phyloP scores from a whole-genome alignment of 1,284 basidiomycete species.

The Sporisorium graminicola region DNA sequence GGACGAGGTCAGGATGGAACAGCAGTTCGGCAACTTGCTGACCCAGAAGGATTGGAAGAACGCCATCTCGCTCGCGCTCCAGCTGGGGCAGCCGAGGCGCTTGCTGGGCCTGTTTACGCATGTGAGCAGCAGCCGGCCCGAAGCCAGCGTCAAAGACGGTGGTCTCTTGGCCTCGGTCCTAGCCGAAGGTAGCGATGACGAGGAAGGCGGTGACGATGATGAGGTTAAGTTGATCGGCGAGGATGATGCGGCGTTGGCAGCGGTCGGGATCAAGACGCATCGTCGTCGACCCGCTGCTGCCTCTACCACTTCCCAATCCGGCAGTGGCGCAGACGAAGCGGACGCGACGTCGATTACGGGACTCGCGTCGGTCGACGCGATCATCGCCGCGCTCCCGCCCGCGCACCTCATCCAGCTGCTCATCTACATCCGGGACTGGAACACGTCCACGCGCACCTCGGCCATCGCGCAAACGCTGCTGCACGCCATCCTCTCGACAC shows the following conservation, averaged over 20 bases:
- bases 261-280: not conserved
- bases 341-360: slow-evolving; percentile 58
- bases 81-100: slow-evolving; percentile 91
- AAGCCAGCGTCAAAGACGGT: not conserved
- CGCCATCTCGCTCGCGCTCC: slow-evolving; percentile 89
- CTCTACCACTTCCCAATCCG: not conserved
- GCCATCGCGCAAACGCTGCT: slow-evolving; percentile 87
- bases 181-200: slow-evolving; percentile 12
- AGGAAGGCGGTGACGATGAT: slow-evolving; percentile 3
- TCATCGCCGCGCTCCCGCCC: slow-evolving; percentile 79
- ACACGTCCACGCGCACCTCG: slow-evolving; percentile 87
- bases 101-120: slow-evolving; percentile 81
- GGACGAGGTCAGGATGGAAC: slow-evolving; percentile 76
- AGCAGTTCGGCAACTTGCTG: slow-evolving; percentile 93
- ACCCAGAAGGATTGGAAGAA: slow-evolving; percentile 87
- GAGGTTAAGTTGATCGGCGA: not conserved
- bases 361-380: slow-evolving; percentile 70
- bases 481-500: slow-evolving; percentile 83
- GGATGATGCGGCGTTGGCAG: slow-evolving; percentile 3
- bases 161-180: slow-evolving; percentile 13
- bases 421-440: slow-evolving; percentile 90
- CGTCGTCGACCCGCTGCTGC: not conserved
- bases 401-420: slow-evolving; percentile 85
- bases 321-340: slow-evolving; percentile 1
- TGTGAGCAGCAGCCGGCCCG: slow-evolving; percentile 46